These are phyloP conservation scores for Yarrowia divulgata DNA, from an alignment of 805 yeast genomes.

Conservation along the genomic window DNA sequence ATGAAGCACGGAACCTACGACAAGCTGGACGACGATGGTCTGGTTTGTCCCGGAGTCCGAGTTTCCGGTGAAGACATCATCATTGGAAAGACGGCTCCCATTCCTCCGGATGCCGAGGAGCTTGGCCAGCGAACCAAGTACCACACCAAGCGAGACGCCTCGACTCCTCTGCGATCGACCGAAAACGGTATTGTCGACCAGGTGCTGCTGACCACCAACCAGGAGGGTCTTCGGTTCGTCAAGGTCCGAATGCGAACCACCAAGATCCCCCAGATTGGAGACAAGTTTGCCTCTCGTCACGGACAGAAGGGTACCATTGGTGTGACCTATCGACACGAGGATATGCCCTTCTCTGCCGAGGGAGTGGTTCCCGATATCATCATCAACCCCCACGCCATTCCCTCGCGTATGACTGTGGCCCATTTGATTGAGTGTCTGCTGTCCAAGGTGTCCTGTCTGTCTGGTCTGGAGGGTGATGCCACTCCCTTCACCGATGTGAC, in stretches of 20 bases:
- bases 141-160: constrained; percentile 98
- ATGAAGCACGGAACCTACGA: constrained; percentile 98
- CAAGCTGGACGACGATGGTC: constrained; percentile 96
- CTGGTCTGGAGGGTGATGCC: constrained; percentile 99
- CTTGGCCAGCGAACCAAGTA: constrained; percentile 98
- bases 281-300: constrained; percentile 98
- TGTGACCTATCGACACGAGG: constrained; percentile 97
- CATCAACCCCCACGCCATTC: constrained; percentile 99
- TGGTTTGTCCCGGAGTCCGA: constrained; percentile 97
- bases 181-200: constrained; percentile 99
- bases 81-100: constrained; percentile 98
- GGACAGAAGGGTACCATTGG: constrained; percentile 99
- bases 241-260: constrained; percentile 99
- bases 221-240: constrained; percentile 96
- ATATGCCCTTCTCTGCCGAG: constrained; percentile 96
- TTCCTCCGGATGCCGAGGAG: constrained; percentile 99
- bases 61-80: constrained; percentile 99
- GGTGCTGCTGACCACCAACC: constrained; percentile 94
- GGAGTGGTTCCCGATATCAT: constrained; percentile 97
- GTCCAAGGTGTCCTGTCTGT: constrained; percentile 90
- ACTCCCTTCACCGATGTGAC: constrained; percentile 99
- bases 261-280: constrained; percentile 98
- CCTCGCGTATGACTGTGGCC: constrained; percentile 99
- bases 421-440: constrained; percentile 98
- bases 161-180: constrained; percentile 94